These are phyloP conservation scores for Chaetomiaceae sp. DNA, from an alignment of 2,329 filamentous ascomycete species.

Conservation along the genomic window DNA sequence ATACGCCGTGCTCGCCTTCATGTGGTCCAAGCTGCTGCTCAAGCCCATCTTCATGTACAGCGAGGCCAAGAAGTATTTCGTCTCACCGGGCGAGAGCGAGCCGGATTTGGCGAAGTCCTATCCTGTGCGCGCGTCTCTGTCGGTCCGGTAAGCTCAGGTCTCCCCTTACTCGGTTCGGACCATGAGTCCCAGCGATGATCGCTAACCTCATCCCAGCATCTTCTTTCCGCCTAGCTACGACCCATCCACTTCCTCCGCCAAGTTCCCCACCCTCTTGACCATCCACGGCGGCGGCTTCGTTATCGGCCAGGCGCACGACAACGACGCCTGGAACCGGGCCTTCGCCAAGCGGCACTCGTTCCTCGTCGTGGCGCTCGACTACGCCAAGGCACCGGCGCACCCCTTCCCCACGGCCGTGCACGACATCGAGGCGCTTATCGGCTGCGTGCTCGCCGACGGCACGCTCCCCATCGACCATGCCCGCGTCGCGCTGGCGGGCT, in stretches of 20 bases:
- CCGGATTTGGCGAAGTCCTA: slow-evolving; percentile 23
- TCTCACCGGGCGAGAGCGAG: neutral
- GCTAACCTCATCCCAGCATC: slow-evolving; percentile 24
- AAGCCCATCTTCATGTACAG: neutral
- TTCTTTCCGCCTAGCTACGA: slow-evolving; percentile 36
- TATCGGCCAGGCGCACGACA: slow-evolving; percentile 36
- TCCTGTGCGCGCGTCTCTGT: slow-evolving; percentile 16
- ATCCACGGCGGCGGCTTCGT: slow-evolving; percentile 49
- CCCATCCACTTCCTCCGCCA: slow-evolving; percentile 17
- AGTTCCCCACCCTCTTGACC: slow-evolving; percentile 40
- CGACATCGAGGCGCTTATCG: slow-evolving; percentile 40
- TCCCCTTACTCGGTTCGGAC: neutral
- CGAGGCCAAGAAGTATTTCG: neutral
- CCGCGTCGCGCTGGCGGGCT: slow-evolving; percentile 40
- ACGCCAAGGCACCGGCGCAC: slow-evolving; percentile 39
- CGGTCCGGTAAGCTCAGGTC: slow-evolving; percentile 15
- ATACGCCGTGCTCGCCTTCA: neutral
- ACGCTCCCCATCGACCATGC: slow-evolving; percentile 40
- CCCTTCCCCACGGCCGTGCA: slow-evolving; percentile 40
- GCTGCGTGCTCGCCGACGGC: slow-evolving; percentile 37
- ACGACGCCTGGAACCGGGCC: slow-evolving; percentile 41
- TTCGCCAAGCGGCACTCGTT: slow-evolving; percentile 36
- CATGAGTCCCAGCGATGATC: neutral
- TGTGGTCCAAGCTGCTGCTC: neutral
- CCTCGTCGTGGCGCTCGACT: slow-evolving; percentile 43